Base-by-base conservation (phyloP, 495 filamentous ascomycete genomes). In the Hypoxylon crocopeplum region DNA sequence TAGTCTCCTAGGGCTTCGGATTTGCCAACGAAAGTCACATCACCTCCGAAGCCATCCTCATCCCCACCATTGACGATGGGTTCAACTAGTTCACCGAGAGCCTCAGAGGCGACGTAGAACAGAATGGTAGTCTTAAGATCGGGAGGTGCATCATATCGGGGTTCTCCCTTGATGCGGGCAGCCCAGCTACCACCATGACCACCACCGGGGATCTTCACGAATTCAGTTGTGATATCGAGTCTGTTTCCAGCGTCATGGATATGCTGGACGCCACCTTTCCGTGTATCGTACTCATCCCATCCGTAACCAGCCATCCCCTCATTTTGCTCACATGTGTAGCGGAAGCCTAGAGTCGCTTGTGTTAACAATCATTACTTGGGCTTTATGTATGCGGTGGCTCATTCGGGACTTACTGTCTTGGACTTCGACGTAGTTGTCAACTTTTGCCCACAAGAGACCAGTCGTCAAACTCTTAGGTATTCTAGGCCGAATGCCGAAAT, bases 271-370 rank as follows among this genome's bases (percentile, higher is more conserved):
- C 94, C 94, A 62, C 94, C 94, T 36, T 80, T 86, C 41, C 94
- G 81, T 16, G 90, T 85, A 71, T 98, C 94, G 74, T 95, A 98
- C 66, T 94, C 84, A 60, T 98, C 93, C 94, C 94, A 98, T 55
- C 93, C 94, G 70, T 98, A 98, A 29, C 94, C 92, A 34, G 86
- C 86, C 88, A 98, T 97, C 53, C 87, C 89, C 69, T 96, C 91
- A 69, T 93, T 81, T 72, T 98, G 94, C 69, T 98, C 94, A 74
- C 94, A 98, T 0, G 95, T 96, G 71, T 98, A 89, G 56, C 94
- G 87, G 61, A 97, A 86, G 68, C 86, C 92, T 97, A 74, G n/a
- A n/a, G n/a, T n/a, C n/a, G n/a, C n/a, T n/a, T n/a, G n/a, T n/a
- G n/a, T n/a, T n/a, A n/a, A n/a, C n/a, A n/a, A n/a, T n/a, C n/a